Evolutionary conservation across 495 filamentous ascomycete species (phyloP).

Genomic region (Aspergillus coremiiformis): DNA sequence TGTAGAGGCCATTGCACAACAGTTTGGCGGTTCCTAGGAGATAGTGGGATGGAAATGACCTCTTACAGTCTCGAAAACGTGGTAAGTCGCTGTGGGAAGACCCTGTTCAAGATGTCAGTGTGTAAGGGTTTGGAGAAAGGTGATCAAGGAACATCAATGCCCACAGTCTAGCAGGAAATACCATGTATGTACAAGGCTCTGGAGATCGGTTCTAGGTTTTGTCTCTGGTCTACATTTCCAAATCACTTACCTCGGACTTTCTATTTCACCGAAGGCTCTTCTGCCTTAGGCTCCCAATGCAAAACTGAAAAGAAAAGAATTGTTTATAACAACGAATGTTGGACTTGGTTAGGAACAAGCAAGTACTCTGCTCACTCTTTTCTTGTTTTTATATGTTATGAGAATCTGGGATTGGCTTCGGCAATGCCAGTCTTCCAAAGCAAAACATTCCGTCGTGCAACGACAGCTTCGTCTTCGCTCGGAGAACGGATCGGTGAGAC

Average conservation of each 20-base stretch:
- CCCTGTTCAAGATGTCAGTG: neutral
- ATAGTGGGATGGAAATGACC: neutral
- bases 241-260: conserved; percentile 10
- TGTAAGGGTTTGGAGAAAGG: neutral
- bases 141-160: neutral
- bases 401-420: neutral
- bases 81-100: neutral
- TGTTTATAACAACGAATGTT: neutral
- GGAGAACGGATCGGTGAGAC: conserved; percentile 59
- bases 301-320: neutral
- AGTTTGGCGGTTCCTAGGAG: neutral
- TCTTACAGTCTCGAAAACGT: neutral
- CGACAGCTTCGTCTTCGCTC: conserved; percentile 41
- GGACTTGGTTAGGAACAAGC: neutral
- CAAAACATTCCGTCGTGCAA: conserved; percentile 58
- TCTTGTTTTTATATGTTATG: neutral
- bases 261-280: conserved; percentile 7
- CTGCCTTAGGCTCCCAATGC: neutral
- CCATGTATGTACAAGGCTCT: neutral
- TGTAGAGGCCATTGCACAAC: conserved; percentile 17
- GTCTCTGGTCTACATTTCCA: conserved; percentile 5
- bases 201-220: neutral
- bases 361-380: neutral
- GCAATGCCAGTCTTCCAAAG: conserved; percentile 66
- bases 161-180: neutral